Evolutionary conservation across 73 alveolate species (phyloP).

Genomic region (Halteria grandinella): DNA sequence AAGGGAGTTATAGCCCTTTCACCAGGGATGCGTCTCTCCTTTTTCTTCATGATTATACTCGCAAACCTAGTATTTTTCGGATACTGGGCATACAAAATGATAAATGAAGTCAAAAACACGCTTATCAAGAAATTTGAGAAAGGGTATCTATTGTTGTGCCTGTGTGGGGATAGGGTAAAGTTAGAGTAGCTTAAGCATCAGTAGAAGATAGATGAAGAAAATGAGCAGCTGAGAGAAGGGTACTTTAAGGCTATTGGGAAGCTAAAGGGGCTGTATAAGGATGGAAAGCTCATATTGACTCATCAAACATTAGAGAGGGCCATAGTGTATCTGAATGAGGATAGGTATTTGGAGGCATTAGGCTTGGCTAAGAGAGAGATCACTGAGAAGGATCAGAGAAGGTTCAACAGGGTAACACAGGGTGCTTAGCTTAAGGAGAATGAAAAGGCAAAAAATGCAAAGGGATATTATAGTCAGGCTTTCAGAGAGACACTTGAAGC

Average conservation of each 20-base stretch:
- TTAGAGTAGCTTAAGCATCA: not conserved
- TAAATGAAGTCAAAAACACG: constrained; percentile 20
- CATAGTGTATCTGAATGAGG: constrained; percentile 3
- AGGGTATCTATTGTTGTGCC: not conserved
- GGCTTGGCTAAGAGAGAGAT: not conserved
- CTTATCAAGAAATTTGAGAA: constrained; percentile 12
- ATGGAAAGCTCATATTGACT: constrained; percentile 3
- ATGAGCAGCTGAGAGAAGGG: constrained; percentile 26
- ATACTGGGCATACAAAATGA: constrained; percentile 63
- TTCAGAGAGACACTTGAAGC: no score
- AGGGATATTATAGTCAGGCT: no score
- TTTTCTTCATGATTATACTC: constrained; percentile 4
- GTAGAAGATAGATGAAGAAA: constrained; percentile 19
- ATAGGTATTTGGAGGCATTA: not conserved
- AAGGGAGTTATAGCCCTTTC: constrained; percentile 1
- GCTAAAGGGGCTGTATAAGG: not conserved
- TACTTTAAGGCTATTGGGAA: constrained; percentile 6
- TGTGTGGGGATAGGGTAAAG: constrained; percentile 3
- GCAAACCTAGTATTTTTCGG: constrained; percentile 30
- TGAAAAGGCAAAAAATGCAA: no score
- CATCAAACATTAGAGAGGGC: constrained; percentile 4
- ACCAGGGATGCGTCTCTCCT: not conserved
- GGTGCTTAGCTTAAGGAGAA: no score
- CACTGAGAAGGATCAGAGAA: no score
- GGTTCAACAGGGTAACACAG: no score